Base-by-base conservation (phyloP, 495 filamentous ascomycete genomes). In the Friedmanniomyces endolithicus region DNA sequence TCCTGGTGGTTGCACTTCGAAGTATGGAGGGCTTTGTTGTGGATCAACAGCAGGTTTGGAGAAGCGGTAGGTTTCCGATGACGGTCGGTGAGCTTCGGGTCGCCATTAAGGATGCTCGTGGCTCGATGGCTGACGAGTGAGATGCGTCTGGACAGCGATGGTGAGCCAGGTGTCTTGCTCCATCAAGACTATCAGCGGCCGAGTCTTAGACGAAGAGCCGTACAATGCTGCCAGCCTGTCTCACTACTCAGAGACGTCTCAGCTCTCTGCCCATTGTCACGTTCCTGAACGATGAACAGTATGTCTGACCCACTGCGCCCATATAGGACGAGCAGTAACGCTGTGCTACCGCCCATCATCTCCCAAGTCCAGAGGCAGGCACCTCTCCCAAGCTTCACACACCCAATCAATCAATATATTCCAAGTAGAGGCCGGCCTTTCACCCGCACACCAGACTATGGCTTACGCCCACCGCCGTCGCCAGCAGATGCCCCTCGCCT, bases 1-100 rank as follows among this genome's bases (percentile, higher is more conserved):
- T 97, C 62, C 63, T 98, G 59, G 90, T 94, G 12, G 87, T 95
- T 24, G 89, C 74, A 0, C 81, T 98, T 80, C 71, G 78, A 47
- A 95, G 90, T 53, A 74, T 90, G 44, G 83, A 85, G 59, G 82
- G 79, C 0, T 90, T 85, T 68, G 82, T 79, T 41, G 65, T 63
- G 48, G 70, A 65, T 8, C 81, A 84, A 62, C 71, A 63, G 54
- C 68, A 67, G 48, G 69, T 61, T 46, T 81, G 78, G 80, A 68
- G 65, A 23, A 50, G 53, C 2, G 57, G 50, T 34, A 61, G 56
- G 17, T 43, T 74, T 47, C 77, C 73, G 22, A 63, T 77, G 63
- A 71, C 66, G 14, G 70, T 74, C 20, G 73, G 75, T 23, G 76
- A 77, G 56, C 69, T 87, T 41, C 82, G 85, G 48, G 69, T 67